These are phyloP conservation scores for Mycena belliarum DNA, from an alignment of 768 basidiomycete species.

Conservation along the genomic window DNA sequence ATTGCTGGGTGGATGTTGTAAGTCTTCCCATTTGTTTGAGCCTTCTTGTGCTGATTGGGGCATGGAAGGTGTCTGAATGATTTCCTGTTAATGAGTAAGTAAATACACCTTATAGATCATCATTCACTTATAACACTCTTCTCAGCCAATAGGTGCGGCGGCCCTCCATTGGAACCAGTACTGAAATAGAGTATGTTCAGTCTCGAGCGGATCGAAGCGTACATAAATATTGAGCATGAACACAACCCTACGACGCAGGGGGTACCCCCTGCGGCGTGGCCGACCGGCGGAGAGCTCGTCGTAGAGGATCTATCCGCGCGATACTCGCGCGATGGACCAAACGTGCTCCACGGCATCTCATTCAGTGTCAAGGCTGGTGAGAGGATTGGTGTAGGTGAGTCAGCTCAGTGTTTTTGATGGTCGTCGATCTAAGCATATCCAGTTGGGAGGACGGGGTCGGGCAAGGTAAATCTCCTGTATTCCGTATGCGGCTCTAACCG, in stretches of 20 bases:
- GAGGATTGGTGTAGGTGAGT: conserved; percentile 49
- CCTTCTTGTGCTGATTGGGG: neutral
- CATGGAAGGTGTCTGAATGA: neutral
- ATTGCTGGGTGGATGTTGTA: conserved; percentile 27
- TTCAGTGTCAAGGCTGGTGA: conserved; percentile 57
- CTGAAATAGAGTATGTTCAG: conserved; percentile 25
- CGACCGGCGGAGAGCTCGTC: conserved; percentile 53
- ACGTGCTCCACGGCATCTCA: conserved; percentile 53
- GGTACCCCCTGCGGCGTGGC: conserved; percentile 67
- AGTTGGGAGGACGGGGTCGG: conserved; percentile 49
- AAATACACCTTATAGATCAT: neutral
- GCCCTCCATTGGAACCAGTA: neutral
- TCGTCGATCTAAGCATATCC: neutral
- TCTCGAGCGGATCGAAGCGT: conserved; percentile 71
- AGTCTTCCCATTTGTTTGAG: conserved; percentile 32
- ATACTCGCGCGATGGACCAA: conserved; percentile 53
- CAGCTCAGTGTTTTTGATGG: neutral
- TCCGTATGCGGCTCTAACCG: neutral
- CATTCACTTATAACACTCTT: neutral
- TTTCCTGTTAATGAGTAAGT: neutral
- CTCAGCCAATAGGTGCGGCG: conserved; percentile 1
- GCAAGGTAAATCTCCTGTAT: conserved; percentile 35
- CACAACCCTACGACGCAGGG: conserved; percentile 37
- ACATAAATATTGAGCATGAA: conserved; percentile 60
- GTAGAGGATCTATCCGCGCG: conserved; percentile 56